phyloP scores from a whole-genome alignment of 2,329 filamentous ascomycete species.

The Calonectria hawksworthii region DNA sequence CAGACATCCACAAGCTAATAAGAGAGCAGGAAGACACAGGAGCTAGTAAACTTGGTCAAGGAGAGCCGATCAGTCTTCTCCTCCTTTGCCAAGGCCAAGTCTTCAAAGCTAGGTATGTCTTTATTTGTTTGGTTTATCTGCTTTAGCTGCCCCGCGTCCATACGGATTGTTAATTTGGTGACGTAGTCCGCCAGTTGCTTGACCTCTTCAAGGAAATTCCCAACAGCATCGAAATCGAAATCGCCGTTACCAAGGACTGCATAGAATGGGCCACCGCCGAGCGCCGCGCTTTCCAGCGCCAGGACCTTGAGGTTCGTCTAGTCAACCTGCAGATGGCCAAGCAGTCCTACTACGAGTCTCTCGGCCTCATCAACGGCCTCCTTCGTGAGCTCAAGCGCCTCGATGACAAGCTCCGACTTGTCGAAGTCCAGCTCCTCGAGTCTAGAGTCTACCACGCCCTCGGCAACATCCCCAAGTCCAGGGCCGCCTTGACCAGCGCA shows the following conservation, averaged over 20 bases:
- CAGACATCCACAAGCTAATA: slow-evolving; percentile 29
- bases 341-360: slow-evolving; percentile 96
- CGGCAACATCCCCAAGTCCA: slow-evolving; percentile 95
- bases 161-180: slow-evolving; percentile 33
- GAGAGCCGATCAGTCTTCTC: slow-evolving; percentile 92
- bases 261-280: slow-evolving; percentile 99
- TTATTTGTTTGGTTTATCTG: background rate
- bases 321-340: slow-evolving; percentile 97
- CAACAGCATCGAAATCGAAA: slow-evolving; percentile 94
- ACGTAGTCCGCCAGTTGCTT: slow-evolving; percentile 90
- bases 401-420: slow-evolving; percentile 97
- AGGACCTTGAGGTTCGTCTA: slow-evolving; percentile 97
- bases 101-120: slow-evolving; percentile 89
- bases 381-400: slow-evolving; percentile 97
- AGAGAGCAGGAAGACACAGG: slow-evolving; percentile 77
- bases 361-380: slow-evolving; percentile 96
- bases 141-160: slow-evolving; percentile 8
- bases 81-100: slow-evolving; percentile 98
- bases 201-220: slow-evolving; percentile 96
- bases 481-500: slow-evolving; percentile 93
- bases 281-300: slow-evolving; percentile 94
- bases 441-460: slow-evolving; percentile 97
- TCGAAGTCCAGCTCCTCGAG: slow-evolving; percentile 97
- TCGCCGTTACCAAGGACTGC: slow-evolving; percentile 96
- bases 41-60: slow-evolving; percentile 90